phyloP scores from a whole-genome alignment of 768 basidiomycete genomes.

The Naganishia friedmannii region DNA sequence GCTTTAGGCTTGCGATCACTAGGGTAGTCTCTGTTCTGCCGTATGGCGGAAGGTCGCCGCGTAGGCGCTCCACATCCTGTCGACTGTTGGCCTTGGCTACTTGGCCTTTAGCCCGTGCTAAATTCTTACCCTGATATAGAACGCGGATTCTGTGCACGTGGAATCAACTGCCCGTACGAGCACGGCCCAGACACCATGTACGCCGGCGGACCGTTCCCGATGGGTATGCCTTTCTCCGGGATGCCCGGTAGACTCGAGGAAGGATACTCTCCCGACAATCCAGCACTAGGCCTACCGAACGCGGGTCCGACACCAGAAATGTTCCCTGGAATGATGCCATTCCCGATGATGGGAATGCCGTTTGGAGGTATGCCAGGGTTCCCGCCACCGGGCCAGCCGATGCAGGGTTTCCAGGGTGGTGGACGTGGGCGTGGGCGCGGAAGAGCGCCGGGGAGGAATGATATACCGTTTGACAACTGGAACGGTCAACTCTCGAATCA shows the following conservation, averaged over 20 bases:
- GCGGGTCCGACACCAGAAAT: constrained; percentile 15
- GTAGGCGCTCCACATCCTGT: too few species aligned
- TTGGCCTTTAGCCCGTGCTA: constrained; percentile 28
- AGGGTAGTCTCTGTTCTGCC: too few species aligned
- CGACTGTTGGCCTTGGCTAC: too few species aligned
- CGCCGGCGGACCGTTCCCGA: constrained; percentile 22
- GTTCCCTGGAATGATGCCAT: constrained; percentile 10
- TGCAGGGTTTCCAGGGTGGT: constrained; percentile 29
- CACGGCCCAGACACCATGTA: constrained; percentile 77
- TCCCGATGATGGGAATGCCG: constrained; percentile 48
- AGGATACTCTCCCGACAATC: constrained; percentile 28
- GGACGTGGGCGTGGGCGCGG: constrained; percentile 36
- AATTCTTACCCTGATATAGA: constrained; percentile 57
- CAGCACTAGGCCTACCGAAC: constrained; percentile 1
- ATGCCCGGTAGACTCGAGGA: constrained; percentile 19
- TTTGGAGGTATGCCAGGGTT: constrained; percentile 41
- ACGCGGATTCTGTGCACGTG: constrained; percentile 84
- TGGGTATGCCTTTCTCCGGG: constrained; percentile 26
- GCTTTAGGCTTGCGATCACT: too few species aligned
- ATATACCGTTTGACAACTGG: constrained; percentile 33
- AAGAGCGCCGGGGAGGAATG: constrained; percentile 34
- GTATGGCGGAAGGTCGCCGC: too few species aligned
- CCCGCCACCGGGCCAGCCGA: constrained; percentile 31
- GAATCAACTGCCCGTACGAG: constrained; percentile 83
- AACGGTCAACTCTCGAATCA: constrained; percentile 33